These are phyloP conservation scores for Physaria fendleri DNA, from an alignment of 345 rosid species.

Conservation along the genomic window DNA sequence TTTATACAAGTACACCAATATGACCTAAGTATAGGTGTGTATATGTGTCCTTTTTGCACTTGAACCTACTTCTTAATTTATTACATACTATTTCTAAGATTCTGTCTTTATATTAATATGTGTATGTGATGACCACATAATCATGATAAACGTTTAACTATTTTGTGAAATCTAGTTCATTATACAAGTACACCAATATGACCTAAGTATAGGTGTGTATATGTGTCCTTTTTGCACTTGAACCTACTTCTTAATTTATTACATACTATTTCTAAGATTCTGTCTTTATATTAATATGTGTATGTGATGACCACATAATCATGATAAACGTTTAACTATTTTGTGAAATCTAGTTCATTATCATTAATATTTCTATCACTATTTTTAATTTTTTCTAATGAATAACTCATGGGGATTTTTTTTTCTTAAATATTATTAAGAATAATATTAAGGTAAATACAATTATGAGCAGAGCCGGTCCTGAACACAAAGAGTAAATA, in stretches of 20 bases:
- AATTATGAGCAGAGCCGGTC: too few relatives aligned
- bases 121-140: conserved; percentile 4
- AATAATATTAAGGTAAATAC: too few relatives aligned
- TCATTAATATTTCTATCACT: neutral
- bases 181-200: conserved; percentile 21
- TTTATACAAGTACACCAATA: conserved; percentile 23
- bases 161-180: too few relatives aligned
- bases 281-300: conserved; percentile 16
- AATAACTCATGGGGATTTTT: neutral
- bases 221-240: conserved; percentile 13
- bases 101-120: conserved; percentile 15
- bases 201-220: neutral
- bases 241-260: conserved; percentile 13
- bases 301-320: conserved; percentile 2
- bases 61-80: conserved; percentile 12
- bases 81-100: conserved; percentile 18
- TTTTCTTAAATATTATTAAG: too few relatives aligned
- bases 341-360: too few relatives aligned
- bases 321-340: too few relatives aligned
- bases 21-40: neutral
- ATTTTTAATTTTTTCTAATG: neutral
- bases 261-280: conserved; percentile 17
- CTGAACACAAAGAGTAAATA: too few relatives aligned
- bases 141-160: too few relatives aligned
- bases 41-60: conserved; percentile 8